phyloP scores from a whole-genome alignment of 78 protist genomes.

The Fonticula alba region DNA sequence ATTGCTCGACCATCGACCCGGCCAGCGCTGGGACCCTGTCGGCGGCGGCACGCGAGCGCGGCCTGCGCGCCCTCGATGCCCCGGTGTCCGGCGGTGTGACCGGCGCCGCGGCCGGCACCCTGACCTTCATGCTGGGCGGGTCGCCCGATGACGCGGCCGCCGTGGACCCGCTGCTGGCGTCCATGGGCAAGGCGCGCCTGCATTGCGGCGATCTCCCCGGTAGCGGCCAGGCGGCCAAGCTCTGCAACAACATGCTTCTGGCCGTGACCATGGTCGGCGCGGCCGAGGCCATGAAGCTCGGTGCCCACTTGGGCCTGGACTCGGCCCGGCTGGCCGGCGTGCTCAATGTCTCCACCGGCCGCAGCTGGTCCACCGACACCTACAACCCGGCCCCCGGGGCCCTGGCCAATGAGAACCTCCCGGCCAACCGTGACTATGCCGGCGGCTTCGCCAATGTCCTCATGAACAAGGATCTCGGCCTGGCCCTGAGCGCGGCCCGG shows the following conservation, averaged over 20 bases:
- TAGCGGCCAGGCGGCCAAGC: conserved; percentile 55
- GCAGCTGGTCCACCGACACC: conserved; percentile 80
- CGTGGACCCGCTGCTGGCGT: conserved; percentile 28
- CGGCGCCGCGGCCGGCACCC: conserved; percentile 69
- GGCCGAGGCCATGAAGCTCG: conserved; percentile 69
- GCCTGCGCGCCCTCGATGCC: conserved; percentile 44
- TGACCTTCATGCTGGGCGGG: conserved; percentile 85
- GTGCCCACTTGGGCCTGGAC: conserved; percentile 64
- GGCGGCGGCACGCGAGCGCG: conserved; percentile 7
- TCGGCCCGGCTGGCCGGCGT: conserved; percentile 66
- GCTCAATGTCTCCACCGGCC: conserved; percentile 67
- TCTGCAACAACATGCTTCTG: conserved; percentile 71
- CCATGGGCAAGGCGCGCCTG: conserved; percentile 66
- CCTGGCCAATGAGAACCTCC: conserved; percentile 18
- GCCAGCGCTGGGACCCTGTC: conserved; percentile 28
- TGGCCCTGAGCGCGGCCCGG: conserved; percentile 57
- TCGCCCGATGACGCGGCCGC: conserved; percentile 5
- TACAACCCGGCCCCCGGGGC: conserved; percentile 87
- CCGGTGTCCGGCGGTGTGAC: conserved; percentile 74
- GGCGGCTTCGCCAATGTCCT: conserved; percentile 78
- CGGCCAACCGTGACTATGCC: conserved; percentile 47
- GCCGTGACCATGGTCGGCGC: conserved; percentile 68
- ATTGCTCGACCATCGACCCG: conserved; percentile 63
- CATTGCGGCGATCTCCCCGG: conserved; percentile 77
- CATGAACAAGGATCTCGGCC: conserved; percentile 74